Base-by-base conservation (phyloP, 2,329 filamentous ascomycete genomes). In the Phyllosticta paracitricarpa region DNA sequence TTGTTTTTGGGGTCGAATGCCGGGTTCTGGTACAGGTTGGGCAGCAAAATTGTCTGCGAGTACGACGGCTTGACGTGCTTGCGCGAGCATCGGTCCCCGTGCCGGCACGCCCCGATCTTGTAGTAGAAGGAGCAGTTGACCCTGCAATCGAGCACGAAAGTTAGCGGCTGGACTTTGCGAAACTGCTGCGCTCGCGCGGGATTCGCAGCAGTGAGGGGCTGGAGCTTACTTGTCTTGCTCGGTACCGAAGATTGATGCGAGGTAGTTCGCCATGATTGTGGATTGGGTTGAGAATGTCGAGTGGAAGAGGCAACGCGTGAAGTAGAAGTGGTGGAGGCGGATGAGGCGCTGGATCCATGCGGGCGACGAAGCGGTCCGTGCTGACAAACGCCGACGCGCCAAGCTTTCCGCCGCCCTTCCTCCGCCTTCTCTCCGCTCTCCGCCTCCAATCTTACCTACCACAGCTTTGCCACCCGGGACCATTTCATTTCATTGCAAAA, bases 101-200 rank as follows among this genome's bases (percentile, higher is more conserved):
- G 94, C 65, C 94, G 88, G 82, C 94, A 99, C 60, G 94, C 94
- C 75, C 94, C 94, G 77, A 99, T 99, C 82, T 99, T 99, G 89
- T 97, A 92, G 86, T 99, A 99, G 85, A 99, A 99, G 62, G 89
- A 94, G 84, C 94, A 97, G 84, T 97, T 97, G 81, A 97, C 92
- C 70, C 69, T 59, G 52, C 35, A 57, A 40, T 54, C 6, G 28
- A 52, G 52, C 14, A 22, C 19, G 19, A 22, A 22, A 51, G 65
- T 67, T 64, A 65, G 66, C 55, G n/a, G 40, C 40, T 19, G 40
- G 33, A 14, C 6, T 48, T 48, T 48, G 53, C 40, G 40, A 59
- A 35, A 54, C 54, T 24, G 24, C 28, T 60, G 35, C 40, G 57
- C 14, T 40, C 40, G 5, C 19, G 51, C n/a, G 59, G 52, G 58